Conservation (phyloP, 257 asterid genomes). For the Anisodus tanguticus region DNA sequence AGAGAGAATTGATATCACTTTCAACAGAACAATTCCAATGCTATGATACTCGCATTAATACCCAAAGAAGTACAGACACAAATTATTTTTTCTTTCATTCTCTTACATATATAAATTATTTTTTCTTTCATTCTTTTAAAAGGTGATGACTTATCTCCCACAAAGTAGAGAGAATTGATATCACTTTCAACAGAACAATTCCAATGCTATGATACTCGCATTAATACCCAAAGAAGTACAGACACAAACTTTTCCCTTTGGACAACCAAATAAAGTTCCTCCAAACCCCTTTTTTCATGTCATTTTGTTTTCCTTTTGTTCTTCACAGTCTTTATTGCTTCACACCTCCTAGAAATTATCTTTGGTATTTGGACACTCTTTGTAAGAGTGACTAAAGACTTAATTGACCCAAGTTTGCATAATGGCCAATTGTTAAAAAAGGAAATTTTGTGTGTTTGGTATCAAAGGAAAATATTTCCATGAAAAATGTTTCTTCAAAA, state of each 20-base stretch:
- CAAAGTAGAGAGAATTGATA: background rate
- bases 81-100: background rate
- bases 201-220: background rate
- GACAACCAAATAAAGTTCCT: background rate
- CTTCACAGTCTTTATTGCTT: background rate
- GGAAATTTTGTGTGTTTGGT: background rate
- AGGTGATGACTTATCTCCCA: constrained; percentile 21
- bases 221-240: constrained; percentile 13
- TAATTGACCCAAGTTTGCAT: too few species aligned
- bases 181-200: constrained; percentile 7
- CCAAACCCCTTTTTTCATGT: background rate
- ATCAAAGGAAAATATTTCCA: background rate
- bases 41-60: constrained; percentile 6
- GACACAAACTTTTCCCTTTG: background rate
- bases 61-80: constrained; percentile 12
- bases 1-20: background rate
- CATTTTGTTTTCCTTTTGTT: background rate
- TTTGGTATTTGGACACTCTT: background rate
- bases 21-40: background rate
- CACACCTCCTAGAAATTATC: background rate
- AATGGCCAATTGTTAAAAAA: background rate
- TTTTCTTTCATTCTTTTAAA: background rate
- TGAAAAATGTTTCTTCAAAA: too few species aligned
- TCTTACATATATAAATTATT: background rate
- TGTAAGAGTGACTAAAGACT: background rate